Percentiles rank a stretch among this genome's conserved stretches.
These are phyloP conservation scores for Monosporascus sp. DNA, from an alignment of 2,329 filamentous ascomycete genomes.

Conservation along the genomic window DNA sequence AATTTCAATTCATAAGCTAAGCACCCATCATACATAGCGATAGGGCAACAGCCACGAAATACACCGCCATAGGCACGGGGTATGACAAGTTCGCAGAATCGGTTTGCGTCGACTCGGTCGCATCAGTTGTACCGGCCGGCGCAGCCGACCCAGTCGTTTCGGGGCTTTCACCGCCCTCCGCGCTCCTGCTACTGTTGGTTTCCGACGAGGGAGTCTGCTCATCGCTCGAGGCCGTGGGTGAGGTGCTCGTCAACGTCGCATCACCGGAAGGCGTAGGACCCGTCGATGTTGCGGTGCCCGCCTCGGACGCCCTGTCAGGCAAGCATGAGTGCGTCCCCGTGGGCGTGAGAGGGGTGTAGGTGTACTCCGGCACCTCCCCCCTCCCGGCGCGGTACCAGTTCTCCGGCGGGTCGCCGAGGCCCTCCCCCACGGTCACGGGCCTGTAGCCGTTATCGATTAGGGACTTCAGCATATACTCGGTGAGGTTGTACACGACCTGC, in stretches of 20 bases:
- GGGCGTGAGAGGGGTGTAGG: conserved; percentile 20
- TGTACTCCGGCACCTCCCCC: conserved; percentile 21
- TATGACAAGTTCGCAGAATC: too few species aligned
- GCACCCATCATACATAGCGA: too few species aligned
- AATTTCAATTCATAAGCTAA: too few species aligned
- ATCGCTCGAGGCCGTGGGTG: too few species aligned
- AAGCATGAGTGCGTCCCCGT: conserved; percentile 19
- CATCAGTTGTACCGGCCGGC: too few species aligned
- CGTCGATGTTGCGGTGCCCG: not conserved
- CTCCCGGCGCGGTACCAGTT: conserved; percentile 47
- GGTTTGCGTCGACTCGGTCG: too few species aligned
- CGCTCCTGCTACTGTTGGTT: too few species aligned
- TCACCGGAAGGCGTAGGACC: not conserved
- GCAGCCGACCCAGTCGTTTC: too few species aligned
- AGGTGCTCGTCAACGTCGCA: not conserved
- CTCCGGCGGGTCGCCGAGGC: conserved; percentile 42
- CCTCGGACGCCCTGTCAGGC: not conserved
- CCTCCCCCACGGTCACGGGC: conserved; percentile 50
- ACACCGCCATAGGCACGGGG: too few species aligned
- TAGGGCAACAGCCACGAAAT: too few species aligned
- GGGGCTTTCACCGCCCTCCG: too few species aligned
- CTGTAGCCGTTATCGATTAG: conserved; percentile 37
- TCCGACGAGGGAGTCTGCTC: too few species aligned
- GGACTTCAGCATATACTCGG: conserved; percentile 36
- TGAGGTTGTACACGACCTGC: conserved; percentile 41